Base-by-base conservation (phyloP, 805 yeast genomes). In the Candida taoyuanica region DNA sequence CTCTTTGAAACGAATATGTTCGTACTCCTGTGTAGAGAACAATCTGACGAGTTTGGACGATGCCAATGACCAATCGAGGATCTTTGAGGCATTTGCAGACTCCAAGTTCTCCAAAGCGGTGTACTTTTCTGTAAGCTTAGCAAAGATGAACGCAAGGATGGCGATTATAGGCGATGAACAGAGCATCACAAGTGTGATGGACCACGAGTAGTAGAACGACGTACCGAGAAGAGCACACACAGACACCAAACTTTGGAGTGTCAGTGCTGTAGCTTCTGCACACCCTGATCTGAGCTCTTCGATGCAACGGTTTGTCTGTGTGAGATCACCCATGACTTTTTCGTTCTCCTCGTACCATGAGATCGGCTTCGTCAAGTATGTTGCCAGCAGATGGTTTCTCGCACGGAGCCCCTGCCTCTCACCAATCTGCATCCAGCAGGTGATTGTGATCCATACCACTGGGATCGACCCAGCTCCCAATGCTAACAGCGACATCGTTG, bases 121-220 rank as follows among this genome's bases (percentile, higher is more conserved):
- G 44, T 64, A 68, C 24, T 56, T 64, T 36, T 71, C 74, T 12
- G 83, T 71, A 24, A 70, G 54, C 13, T 53, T 64, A 0, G 88
- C 77, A 40, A 81, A 72, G 0, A 68, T 25, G 26, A 64, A 59
- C 1, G 82, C 76, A 3, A 72, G 45, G 0, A 68, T 7, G 0
- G 68, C 67, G 40, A 91, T 73, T 0, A 88, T 24, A 0, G 98
- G 98, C 4, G 86, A 49, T 4, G 83, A 70, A 1, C 86, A 80
- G 42, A 91, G 52, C n/a, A 83, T 75, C 2, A 93, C 73, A 18
- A 93, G 60, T 0, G 97, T 85, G 9, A 93, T 67, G 4, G 85
- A 71, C 97, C 97, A 91, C 3, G 95, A 85, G 43, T 78, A 80
- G 43, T 73, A 71, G 55, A 93, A 73, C 2, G 96, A 78, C 0